Base-by-base conservation (phyloP, 331 rosid species). In the Saraca asoca region DNA sequence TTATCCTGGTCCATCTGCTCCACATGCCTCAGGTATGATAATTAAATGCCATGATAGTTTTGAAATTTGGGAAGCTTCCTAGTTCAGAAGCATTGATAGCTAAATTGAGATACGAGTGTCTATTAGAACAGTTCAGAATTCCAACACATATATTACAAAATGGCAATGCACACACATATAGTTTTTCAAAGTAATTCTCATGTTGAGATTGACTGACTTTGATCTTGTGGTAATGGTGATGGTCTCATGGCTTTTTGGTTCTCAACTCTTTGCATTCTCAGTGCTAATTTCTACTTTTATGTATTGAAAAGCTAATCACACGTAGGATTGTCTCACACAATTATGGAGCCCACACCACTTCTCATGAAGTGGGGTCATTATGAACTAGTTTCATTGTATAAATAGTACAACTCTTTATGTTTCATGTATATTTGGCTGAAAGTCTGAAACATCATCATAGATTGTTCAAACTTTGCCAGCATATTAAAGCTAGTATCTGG, bases 1-100 rank as follows among this genome's bases (percentile, higher is more conserved):
- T 50, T 72, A 80, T 67, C 84, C 86, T 7, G 87, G 81, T 50
- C 6, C 83, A 17, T 76, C 85, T 76, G 70, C 58, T 70, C 76
- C 55, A 39, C 68, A 72, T 20, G 64, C 63, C 34, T 29, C 82
- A 53, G 43, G 43, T 39, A 39, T 2, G 43, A 7, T 7, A 14
- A 0, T 0, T 41, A 63, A 54, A 45, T 52, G 60, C 17, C 49
- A 39, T 52, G 31, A 12, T 55, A 37, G 33, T 55, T 55, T 55
- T 62, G 29, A 42, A 50, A 50, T 51, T 50, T 50, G 55, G 31
- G 62, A 62, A 39, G 48, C 11, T 67, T 52, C 66, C 18, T 60
- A 12, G 44, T 38, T 29, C 8, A 18, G 52, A 20, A 14, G 68
- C 45, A 29, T 66, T 18, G 33, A 5, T 60, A 51, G 35, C 53